phyloP scores from a whole-genome alignment of 805 yeast species.

The Teunomyces pallodes region DNA sequence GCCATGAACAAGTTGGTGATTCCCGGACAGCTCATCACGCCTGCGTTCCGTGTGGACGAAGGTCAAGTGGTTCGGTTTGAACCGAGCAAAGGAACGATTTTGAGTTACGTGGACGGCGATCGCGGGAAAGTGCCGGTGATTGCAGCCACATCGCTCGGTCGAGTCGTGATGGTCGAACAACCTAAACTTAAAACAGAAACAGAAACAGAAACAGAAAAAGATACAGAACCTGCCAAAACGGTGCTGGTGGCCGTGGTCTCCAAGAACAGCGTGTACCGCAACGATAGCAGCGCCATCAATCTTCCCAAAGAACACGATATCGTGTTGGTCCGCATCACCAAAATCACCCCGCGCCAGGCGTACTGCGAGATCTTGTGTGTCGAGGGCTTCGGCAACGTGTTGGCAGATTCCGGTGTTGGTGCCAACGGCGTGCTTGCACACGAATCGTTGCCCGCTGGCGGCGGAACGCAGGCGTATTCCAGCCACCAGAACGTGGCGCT shows the following conservation, averaged over 20 bases:
- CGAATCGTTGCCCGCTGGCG: slow-evolving; percentile 43
- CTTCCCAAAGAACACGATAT: slow-evolving; percentile 83
- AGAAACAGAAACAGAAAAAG: too few relatives aligned
- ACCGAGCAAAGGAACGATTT: slow-evolving; percentile 65
- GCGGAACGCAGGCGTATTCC: slow-evolving; percentile 48
- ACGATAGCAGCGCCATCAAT: slow-evolving; percentile 36
- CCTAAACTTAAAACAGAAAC: neutral
- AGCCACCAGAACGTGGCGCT: slow-evolving; percentile 37
- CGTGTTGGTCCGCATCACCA: slow-evolving; percentile 72
- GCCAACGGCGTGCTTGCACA: slow-evolving; percentile 46
- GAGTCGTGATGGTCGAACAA: slow-evolving; percentile 35
- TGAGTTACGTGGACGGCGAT: slow-evolving; percentile 42
- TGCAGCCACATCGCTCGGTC: slow-evolving; percentile 64
- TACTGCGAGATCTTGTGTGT: slow-evolving; percentile 69
- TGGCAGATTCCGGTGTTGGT: slow-evolving; percentile 67
- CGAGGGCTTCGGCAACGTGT: slow-evolving; percentile 57
- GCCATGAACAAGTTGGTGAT: slow-evolving; percentile 12
- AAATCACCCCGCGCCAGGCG: slow-evolving; percentile 67
- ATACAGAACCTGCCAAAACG: slow-evolving; percentile 10
- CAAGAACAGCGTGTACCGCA: slow-evolving; percentile 24
- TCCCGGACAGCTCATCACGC: slow-evolving; percentile 81
- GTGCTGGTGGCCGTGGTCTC: slow-evolving; percentile 32
- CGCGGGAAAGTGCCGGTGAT: slow-evolving; percentile 42
- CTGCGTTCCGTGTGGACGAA: slow-evolving; percentile 40
- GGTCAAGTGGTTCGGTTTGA: slow-evolving; percentile 44